phyloP scores from a whole-genome alignment of 176 grass and related monocot genomes.

The Zea luxurians region DNA sequence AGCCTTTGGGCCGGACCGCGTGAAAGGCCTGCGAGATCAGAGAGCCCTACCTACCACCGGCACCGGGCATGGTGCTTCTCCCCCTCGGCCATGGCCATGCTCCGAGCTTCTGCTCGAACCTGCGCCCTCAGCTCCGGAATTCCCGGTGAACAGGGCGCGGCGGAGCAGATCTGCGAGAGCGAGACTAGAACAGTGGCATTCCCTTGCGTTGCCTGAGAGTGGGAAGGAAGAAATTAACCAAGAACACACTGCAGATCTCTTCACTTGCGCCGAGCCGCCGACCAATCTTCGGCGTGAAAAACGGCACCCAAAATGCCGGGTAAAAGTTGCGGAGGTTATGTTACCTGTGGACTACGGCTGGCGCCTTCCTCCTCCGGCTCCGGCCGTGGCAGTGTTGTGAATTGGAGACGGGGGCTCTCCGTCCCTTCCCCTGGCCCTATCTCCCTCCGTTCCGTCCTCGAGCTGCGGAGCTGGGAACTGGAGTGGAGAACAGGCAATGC shows the following conservation, averaged over 20 bases:
- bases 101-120: not conserved
- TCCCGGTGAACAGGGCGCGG: not conserved
- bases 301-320: constrained; percentile 10
- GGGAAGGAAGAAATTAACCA: not conserved
- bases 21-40: not conserved
- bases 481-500: constrained; percentile 32
- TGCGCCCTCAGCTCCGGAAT: not conserved
- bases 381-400: not conserved
- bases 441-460: not conserved
- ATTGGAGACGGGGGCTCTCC: not conserved
- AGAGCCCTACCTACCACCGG: not conserved
- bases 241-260: not conserved
- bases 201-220: not conserved
- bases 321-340: not conserved
- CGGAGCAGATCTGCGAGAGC: constrained; percentile 44
- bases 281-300: not conserved
- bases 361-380: not conserved
- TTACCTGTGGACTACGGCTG: not conserved
- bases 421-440: too few relatives aligned
- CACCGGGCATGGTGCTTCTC: not conserved
- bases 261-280: too few relatives aligned
- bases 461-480: constrained; percentile 2
- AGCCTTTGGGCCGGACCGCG: not conserved
- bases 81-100: not conserved
- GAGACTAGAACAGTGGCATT: constrained; percentile 9